Evolutionary conservation across 2,329 filamentous ascomycete genomes (phyloP), one percentile per base, ranked within the genome.

Genomic region (Tetracladium maxilliforme): DNA sequence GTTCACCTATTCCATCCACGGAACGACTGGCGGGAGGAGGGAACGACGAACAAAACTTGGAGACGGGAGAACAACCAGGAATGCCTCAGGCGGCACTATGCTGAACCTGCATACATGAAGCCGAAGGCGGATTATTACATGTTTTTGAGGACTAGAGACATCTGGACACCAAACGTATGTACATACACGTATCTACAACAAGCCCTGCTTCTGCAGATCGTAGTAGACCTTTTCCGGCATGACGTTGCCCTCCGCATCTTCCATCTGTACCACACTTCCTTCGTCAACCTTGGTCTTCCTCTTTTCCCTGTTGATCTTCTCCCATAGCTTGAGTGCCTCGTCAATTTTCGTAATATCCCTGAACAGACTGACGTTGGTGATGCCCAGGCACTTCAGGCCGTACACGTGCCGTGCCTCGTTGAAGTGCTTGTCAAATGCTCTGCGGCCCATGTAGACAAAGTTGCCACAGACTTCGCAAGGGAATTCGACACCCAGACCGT

Each of bases 141-240:
- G n/a, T n/a, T n/a, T n/a, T n/a, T n/a, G n/a, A n/a, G n/a, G n/a
- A n/a, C n/a, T n/a, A n/a, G n/a, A n/a, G n/a, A n/a, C n/a, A n/a
- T n/a, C n/a, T n/a, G n/a, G n/a, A n/a, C n/a, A n/a, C n/a, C n/a
- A n/a, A n/a, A n/a, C n/a, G n/a, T n/a, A n/a, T n/a, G n/a, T n/a
- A n/a, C n/a, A n/a, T n/a, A n/a, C n/a, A n/a, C n/a, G n/a, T n/a
- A 13, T 28, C 28, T 44, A 90, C 36, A 92, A 55, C 43, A 93
- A 60, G 17, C 87, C 87, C 48, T 92, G 83, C 56, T 92, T 92
- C 52, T 83, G 79, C 51, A 95, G 54, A 63, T 98, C 90, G 37
- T 86, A 75, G 50, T 94, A 98, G 27, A 98, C 87, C 63, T 93
- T 92, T 56, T 94, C 84, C 0, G 92, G 90, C 90, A 98, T 98